These are phyloP conservation scores for Crithidia mellificae DNA, from an alignment of 208 protist genomes.

Conservation along the genomic window DNA sequence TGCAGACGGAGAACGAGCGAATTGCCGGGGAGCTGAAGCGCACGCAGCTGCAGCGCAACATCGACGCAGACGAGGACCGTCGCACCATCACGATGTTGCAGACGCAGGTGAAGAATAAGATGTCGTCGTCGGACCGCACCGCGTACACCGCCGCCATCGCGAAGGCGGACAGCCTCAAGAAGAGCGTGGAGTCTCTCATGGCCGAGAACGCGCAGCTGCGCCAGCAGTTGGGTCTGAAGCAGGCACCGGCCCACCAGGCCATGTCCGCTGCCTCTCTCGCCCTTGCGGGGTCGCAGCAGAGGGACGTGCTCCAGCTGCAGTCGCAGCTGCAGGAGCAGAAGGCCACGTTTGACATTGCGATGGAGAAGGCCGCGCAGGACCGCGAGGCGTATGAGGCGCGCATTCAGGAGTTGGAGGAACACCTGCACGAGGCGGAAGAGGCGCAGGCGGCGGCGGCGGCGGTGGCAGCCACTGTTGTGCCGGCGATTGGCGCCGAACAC, in stretches of 20 bases:
- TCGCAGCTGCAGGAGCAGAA: conserved; percentile 34
- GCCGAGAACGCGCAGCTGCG: conserved; percentile 34
- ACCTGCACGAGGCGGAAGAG: conserved; percentile 36
- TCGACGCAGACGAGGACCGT: conserved; percentile 41
- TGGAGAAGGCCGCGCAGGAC: conserved; percentile 32
- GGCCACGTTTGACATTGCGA: conserved; percentile 23
- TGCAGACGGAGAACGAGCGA: conserved; percentile 53
- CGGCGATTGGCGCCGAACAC: background rate
- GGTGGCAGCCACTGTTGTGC: background rate
- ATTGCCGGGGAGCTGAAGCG: conserved; percentile 48
- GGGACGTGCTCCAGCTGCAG: conserved; percentile 34
- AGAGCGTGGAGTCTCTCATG: conserved; percentile 39
- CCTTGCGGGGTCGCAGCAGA: conserved; percentile 26
- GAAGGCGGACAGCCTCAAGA: conserved; percentile 34
- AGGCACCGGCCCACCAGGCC: conserved; percentile 3
- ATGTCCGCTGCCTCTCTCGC: conserved; percentile 16
- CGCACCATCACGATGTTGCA: conserved; percentile 42
- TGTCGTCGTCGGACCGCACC: conserved; percentile 34
- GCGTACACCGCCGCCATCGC: conserved; percentile 49
- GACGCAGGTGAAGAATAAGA: conserved; percentile 39
- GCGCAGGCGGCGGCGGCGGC: conserved; percentile 1
- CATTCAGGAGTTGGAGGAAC: conserved; percentile 46
- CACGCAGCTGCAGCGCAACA: conserved; percentile 32
- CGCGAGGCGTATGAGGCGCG: conserved; percentile 36
- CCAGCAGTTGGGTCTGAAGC: background rate